Conservation (phyloP, 2,329 filamentous ascomycete genomes). For the Plectosphaerella sp. region DNA sequence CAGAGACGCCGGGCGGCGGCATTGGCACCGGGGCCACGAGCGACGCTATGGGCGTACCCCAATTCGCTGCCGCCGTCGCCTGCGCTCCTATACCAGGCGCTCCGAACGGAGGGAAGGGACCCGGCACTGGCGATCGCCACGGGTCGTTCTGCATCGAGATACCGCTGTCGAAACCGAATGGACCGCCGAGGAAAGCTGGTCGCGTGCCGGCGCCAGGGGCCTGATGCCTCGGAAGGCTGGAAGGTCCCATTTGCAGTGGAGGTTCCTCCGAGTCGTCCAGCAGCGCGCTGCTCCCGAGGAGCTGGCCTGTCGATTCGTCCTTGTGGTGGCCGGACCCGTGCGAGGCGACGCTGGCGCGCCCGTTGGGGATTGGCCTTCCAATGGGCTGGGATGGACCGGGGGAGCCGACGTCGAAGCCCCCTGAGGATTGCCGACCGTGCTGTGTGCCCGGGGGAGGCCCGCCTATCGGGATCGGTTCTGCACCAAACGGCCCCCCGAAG, state of each 20-base stretch:
- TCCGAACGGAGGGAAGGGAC: slow-evolving; percentile 27
- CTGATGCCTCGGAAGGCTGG: slow-evolving; percentile 34
- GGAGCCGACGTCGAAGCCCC: slow-evolving; percentile 56
- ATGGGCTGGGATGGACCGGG: slow-evolving; percentile 65
- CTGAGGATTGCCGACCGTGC: slow-evolving; percentile 74
- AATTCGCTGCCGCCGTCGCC: slow-evolving; percentile 17
- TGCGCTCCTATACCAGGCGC: slow-evolving; percentile 41
- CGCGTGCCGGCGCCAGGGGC: slow-evolving; percentile 47
- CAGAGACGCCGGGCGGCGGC: neutral
- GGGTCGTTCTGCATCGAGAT: slow-evolving; percentile 32
- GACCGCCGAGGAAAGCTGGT: slow-evolving; percentile 33
- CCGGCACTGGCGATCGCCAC: slow-evolving; percentile 30
- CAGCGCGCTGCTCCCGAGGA: slow-evolving; percentile 86
- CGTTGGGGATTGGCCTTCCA: slow-evolving; percentile 79
- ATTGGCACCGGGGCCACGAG: slow-evolving; percentile 6
- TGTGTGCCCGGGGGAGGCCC: slow-evolving; percentile 37
- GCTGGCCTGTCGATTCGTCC: slow-evolving; percentile 69
- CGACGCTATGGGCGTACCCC: slow-evolving; percentile 19
- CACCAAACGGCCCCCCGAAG: slow-evolving; percentile 39
- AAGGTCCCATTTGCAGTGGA: slow-evolving; percentile 28
- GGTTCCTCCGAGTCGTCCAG: slow-evolving; percentile 66
- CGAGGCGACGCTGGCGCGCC: slow-evolving; percentile 68
- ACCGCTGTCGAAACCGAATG: slow-evolving; percentile 33
- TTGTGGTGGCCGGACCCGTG: slow-evolving; percentile 47
- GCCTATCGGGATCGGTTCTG: slow-evolving; percentile 33